Conservation (phyloP, 441 rosid species). For the Caryocar brasiliense region DNA sequence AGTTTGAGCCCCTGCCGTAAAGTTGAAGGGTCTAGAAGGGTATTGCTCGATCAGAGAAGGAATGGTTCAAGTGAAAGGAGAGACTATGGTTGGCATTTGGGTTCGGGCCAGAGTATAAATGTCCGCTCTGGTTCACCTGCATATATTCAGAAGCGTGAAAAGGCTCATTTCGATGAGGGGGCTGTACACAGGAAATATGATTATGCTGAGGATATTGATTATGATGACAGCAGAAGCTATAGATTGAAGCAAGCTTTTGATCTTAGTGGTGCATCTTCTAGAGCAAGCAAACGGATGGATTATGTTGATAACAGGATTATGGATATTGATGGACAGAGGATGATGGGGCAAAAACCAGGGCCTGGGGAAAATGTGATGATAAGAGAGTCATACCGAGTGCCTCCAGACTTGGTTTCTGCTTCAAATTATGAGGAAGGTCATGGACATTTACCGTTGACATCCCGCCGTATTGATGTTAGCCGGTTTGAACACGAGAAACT, state of each 20-base stretch:
- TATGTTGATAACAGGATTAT: slow-evolving; percentile 22
- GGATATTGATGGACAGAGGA: slow-evolving; percentile 17
- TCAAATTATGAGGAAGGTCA: slow-evolving; percentile 29
- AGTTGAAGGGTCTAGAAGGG: slow-evolving; percentile 26
- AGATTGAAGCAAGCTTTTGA: slow-evolving; percentile 26
- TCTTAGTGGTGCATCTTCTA: slow-evolving; percentile 24
- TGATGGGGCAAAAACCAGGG: slow-evolving; percentile 23
- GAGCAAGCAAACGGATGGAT: slow-evolving; percentile 28
- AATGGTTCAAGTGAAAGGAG: slow-evolving; percentile 25
- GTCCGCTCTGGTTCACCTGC: slow-evolving; percentile 21
- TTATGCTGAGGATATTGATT: slow-evolving; percentile 18
- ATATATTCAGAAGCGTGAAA: slow-evolving; percentile 17
- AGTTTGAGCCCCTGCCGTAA: slow-evolving; percentile 31
- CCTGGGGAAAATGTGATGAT: slow-evolving; percentile 25
- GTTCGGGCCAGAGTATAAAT: slow-evolving; percentile 22
- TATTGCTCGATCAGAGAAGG: slow-evolving; percentile 17
- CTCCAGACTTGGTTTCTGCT: slow-evolving; percentile 17
- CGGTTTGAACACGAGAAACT: slow-evolving; percentile 26
- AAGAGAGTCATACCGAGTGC: slow-evolving; percentile 24
- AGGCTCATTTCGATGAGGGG: slow-evolving; percentile 25
- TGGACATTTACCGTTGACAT: slow-evolving; percentile 15
- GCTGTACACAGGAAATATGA: slow-evolving; percentile 23
- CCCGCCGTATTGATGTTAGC: slow-evolving; percentile 15
- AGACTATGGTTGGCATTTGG: slow-evolving; percentile 24
- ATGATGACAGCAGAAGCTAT: slow-evolving; percentile 18